Evolutionary conservation across 805 yeast genomes (phyloP).

Genomic region (Lipomyces starkeyi): DNA sequence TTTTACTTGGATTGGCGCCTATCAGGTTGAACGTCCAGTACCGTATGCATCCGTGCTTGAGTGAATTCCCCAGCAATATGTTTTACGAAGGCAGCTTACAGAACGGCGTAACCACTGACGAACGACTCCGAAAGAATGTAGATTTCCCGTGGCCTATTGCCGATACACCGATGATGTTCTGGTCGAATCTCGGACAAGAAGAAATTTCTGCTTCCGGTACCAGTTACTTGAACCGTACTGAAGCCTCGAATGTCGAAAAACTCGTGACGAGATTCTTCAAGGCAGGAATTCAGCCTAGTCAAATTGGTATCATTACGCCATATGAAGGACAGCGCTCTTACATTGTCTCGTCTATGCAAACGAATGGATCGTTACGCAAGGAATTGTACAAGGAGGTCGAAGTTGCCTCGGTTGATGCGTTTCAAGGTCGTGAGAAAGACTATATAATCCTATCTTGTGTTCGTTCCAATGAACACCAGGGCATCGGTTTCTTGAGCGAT

Average conservation of each 20-base stretch:
- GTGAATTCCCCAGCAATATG: constrained; percentile 89
- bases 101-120: constrained; percentile 84
- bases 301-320: constrained; percentile 92
- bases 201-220: constrained; percentile 84
- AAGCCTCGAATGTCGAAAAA: constrained; percentile 87
- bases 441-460: constrained; percentile 80
- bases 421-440: constrained; percentile 90
- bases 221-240: constrained; percentile 82
- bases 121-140: constrained; percentile 61
- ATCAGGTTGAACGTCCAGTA: constrained; percentile 89
- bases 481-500: constrained; percentile 83
- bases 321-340: constrained; percentile 93
- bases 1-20: constrained; percentile 81
- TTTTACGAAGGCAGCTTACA: constrained; percentile 91
- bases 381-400: constrained; percentile 74
- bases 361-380: constrained; percentile 70
- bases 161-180: constrained; percentile 91
- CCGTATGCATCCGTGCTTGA: constrained; percentile 89
- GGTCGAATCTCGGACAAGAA: constrained; percentile 89
- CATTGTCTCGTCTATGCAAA: constrained; percentile 74
- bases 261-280: constrained; percentile 71
- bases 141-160: constrained; percentile 91
- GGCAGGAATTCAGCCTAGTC: constrained; percentile 78
- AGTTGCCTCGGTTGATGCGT: constrained; percentile 93
- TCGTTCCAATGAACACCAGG: constrained; percentile 73